These are phyloP conservation scores for Trichoderma polysporum DNA, from an alignment of 2,329 filamentous ascomycete species.

Conservation along the genomic window DNA sequence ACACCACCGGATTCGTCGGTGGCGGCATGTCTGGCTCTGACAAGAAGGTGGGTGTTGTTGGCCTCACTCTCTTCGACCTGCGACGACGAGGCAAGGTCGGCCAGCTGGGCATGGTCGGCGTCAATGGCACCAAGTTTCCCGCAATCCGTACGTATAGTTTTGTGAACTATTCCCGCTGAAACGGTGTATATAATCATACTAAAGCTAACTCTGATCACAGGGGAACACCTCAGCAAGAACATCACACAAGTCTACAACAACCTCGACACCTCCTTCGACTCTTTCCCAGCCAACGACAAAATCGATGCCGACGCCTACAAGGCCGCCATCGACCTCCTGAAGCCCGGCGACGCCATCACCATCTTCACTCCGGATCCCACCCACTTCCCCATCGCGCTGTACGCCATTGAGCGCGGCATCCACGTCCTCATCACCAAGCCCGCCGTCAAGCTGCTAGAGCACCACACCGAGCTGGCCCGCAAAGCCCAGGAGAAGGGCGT, in stretches of 20 bases:
- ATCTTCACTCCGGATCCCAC: constrained; percentile 95
- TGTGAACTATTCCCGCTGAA: background rate
- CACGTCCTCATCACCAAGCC: constrained; percentile 95
- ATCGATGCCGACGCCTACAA: constrained; percentile 84
- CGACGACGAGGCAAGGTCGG: constrained; percentile 84
- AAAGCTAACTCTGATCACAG: constrained; percentile 41
- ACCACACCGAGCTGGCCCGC: constrained; percentile 75
- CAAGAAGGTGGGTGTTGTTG: constrained; percentile 95
- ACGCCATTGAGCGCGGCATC: constrained; percentile 83
- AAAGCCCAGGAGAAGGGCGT: constrained; percentile 73
- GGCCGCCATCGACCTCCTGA: constrained; percentile 78
- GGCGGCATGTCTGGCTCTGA: constrained; percentile 80
- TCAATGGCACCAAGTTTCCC: constrained; percentile 84
- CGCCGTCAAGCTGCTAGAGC: constrained; percentile 77
- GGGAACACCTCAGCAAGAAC: constrained; percentile 81
- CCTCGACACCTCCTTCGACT: constrained; percentile 82
- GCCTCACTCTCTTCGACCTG: constrained; percentile 84
- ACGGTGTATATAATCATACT: too few relatives aligned
- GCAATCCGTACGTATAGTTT: constrained; percentile 75
- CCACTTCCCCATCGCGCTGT: constrained; percentile 87
- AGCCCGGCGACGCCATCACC: constrained; percentile 83
- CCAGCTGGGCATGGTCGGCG: constrained; percentile 84
- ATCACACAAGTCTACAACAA: constrained; percentile 85
- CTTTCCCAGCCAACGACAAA: constrained; percentile 72
- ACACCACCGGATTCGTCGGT: constrained; percentile 92